These are phyloP conservation scores for Eleusine coracana DNA, from an alignment of 176 grass and related monocot species.

Conservation along the genomic window DNA sequence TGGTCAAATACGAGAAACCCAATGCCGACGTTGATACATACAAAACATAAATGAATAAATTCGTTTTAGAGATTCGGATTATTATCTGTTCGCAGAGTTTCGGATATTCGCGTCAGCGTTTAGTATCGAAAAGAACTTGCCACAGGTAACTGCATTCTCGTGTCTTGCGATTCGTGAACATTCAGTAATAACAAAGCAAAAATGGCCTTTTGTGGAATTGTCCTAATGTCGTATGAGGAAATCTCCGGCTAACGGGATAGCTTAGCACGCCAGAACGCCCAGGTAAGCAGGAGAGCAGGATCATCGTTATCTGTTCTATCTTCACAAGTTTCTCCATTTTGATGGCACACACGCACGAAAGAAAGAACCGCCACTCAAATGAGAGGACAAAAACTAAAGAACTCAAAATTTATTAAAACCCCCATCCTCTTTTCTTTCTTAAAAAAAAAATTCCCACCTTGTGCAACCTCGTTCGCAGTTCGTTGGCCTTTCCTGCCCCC, in stretches of 20 bases:
- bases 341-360: not conserved
- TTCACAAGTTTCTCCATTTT: not conserved
- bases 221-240: no score
- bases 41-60: not conserved
- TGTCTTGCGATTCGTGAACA: not conserved
- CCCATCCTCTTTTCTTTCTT: not conserved
- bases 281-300: not conserved
- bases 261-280: not conserved
- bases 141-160: not conserved
- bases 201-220: not conserved
- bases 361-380: slow-evolving; percentile 28
- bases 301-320: not conserved
- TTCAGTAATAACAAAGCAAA: not conserved
- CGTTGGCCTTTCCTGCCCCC: slow-evolving; percentile 36
- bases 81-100: not conserved
- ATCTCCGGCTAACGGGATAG: not conserved
- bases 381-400: slow-evolving; percentile 30
- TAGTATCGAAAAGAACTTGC: not conserved
- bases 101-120: not conserved
- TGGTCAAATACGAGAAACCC: no score
- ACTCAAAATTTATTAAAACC: not conserved
- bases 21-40: no score
- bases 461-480: slow-evolving; percentile 45
- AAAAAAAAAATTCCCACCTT: slow-evolving; percentile 36
- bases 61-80: not conserved